These are phyloP conservation scores for Saxophila tyrrhenica DNA, from an alignment of 495 filamentous ascomycete species.

Conservation along the genomic window DNA sequence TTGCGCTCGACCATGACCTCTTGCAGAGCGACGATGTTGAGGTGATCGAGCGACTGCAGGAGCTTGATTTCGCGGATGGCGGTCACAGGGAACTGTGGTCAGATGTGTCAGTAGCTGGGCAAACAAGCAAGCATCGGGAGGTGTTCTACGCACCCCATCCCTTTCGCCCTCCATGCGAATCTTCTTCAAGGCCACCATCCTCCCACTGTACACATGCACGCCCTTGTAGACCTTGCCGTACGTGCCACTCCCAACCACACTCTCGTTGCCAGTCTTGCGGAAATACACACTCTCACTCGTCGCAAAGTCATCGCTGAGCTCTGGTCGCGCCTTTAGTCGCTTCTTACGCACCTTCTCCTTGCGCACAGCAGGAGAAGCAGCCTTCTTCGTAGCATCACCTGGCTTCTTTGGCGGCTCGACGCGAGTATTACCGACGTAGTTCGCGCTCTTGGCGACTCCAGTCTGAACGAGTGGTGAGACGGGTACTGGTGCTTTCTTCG, in stretches of 20 bases:
- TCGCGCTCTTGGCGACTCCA: conserved; percentile 13
- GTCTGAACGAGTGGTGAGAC: conserved; percentile 16
- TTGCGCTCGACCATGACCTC: conserved; percentile 99
- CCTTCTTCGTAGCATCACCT: conserved; percentile 1
- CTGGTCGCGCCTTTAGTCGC: conserved; percentile 59
- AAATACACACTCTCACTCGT: conserved; percentile 78
- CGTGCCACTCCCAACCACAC: conserved; percentile 83
- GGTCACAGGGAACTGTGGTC: conserved; percentile 71
- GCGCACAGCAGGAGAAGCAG: conserved; percentile 32
- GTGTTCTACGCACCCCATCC: conserved; percentile 50
- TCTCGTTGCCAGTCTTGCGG: conserved; percentile 86
- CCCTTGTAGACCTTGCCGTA: conserved; percentile 98
- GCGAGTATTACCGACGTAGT: conserved; percentile 19
- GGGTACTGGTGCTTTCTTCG: conserved; percentile 12
- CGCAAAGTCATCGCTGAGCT: conserved; percentile 57
- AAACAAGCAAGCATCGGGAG: neutral
- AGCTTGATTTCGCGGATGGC: conserved; percentile 95
- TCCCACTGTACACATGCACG: conserved; percentile 87
- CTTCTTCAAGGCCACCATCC: conserved; percentile 84
- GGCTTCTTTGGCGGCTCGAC: no score
- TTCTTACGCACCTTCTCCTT: conserved; percentile 61
- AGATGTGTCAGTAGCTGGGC: conserved; percentile 23
- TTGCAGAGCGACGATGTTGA: conserved; percentile 74
- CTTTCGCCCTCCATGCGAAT: conserved; percentile 93
- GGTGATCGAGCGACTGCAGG: conserved; percentile 82